Percentiles rank a stretch among this genome's conserved stretches.
These are phyloP conservation scores for Cyberlindnera maritima DNA, from an alignment of 805 yeast genomes.

Conservation along the genomic window DNA sequence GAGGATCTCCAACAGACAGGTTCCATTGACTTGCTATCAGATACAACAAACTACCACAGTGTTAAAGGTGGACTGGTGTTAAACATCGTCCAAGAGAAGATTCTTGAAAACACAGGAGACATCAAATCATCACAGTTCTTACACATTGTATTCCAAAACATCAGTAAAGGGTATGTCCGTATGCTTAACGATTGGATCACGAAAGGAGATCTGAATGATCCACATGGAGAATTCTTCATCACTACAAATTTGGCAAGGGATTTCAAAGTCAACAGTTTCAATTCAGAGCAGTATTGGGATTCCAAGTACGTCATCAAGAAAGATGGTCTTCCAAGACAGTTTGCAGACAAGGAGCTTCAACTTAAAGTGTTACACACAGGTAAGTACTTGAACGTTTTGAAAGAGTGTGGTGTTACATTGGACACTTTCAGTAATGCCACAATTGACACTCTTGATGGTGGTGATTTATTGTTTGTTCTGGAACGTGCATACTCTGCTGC, in stretches of 20 bases:
- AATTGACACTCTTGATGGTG: conserved; percentile 34
- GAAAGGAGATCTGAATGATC: conserved; percentile 72
- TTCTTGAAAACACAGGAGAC: conserved; percentile 66
- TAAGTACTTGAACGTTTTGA: conserved; percentile 71
- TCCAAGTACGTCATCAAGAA: conserved; percentile 69
- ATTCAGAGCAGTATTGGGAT: conserved; percentile 67
- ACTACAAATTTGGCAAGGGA: conserved; percentile 31
- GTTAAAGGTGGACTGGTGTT: conserved; percentile 81
- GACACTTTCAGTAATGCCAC: conserved; percentile 21
- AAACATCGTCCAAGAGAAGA: conserved; percentile 54
- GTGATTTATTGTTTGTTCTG: conserved; percentile 53
- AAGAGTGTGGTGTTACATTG: conserved; percentile 49
- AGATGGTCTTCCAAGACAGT: conserved; percentile 72
- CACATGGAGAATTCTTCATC: conserved; percentile 80
- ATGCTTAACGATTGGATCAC: conserved; percentile 81
- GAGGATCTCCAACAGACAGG: conserved; percentile 40
- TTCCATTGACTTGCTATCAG: conserved; percentile 48
- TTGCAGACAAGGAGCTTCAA: conserved; percentile 51
- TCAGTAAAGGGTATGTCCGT: conserved; percentile 59
- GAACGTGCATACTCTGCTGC: conserved; percentile 65
- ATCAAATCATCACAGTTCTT: conserved; percentile 50
- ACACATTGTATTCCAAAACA: conserved; percentile 47
- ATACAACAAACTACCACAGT: conserved; percentile 46
- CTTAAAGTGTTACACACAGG: conserved; percentile 78
- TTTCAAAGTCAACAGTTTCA: conserved; percentile 28